phyloP scores from a whole-genome alignment of 2,329 filamentous ascomycete species.

The Sporothrix pallida region DNA sequence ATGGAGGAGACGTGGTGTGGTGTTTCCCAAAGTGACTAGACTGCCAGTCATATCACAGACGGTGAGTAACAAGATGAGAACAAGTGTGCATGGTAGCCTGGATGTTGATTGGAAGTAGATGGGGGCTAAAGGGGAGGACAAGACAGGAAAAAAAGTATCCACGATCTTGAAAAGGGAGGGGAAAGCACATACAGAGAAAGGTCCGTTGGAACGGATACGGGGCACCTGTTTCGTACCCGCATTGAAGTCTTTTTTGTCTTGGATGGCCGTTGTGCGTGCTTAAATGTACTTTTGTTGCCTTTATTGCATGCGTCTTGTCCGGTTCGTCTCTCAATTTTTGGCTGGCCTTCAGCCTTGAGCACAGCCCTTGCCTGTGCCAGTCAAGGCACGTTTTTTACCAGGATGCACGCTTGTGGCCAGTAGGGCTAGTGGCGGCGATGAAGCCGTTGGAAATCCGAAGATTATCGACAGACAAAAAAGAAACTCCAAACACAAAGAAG shows the following conservation, averaged over 20 bases:
- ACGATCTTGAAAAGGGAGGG: neutral
- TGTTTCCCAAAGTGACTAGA: neutral
- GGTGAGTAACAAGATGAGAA: constrained; percentile 14
- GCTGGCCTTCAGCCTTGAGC: constrained; percentile 22
- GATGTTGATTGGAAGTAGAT: neutral
- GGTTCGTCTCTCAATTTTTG: neutral
- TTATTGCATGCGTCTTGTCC: neutral
- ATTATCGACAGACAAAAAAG: neutral
- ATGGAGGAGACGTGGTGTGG: neutral
- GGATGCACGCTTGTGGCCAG: neutral
- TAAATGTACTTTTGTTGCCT: neutral
- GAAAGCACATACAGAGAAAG: neutral
- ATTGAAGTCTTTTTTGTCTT: neutral
- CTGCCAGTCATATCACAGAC: neutral
- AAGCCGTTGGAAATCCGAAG: neutral
- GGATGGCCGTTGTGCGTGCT: neutral
- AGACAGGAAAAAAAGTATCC: neutral
- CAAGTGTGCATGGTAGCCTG: constrained; percentile 22
- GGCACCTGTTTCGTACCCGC: constrained; percentile 15
- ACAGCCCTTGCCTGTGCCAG: constrained; percentile 24
- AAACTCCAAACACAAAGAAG: neutral
- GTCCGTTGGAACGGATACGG: neutral
- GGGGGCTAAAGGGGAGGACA: too few species aligned
- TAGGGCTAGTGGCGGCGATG: neutral
- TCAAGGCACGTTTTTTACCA: neutral